Percentiles rank a stretch among this genome's conserved stretches.
These are phyloP conservation scores for Flammula alnicola DNA, from an alignment of 1,284 basidiomycete genomes.

Conservation along the genomic window DNA sequence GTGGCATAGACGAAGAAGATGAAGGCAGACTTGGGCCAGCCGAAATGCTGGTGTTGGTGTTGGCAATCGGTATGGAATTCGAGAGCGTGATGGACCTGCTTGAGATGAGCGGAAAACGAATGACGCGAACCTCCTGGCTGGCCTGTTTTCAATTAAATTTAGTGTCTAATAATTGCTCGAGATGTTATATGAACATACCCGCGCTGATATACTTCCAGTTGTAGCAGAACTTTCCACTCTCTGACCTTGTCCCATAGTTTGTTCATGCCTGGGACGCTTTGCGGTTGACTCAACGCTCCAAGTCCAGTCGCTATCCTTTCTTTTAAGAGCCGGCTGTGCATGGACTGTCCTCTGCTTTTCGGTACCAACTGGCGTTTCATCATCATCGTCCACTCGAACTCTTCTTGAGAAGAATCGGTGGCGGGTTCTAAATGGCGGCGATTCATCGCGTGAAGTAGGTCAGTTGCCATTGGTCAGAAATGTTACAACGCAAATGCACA, in stretches of 20 bases:
- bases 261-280: conserved; percentile 11
- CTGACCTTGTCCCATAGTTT: neutral
- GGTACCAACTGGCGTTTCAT: no score
- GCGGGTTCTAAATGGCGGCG: conserved; percentile 1
- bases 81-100: conserved; percentile 1
- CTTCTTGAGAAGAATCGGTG: conserved; percentile 7
- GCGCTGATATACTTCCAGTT: conserved; percentile 8
- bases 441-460: no score
- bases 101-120: neutral
- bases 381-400: neutral
- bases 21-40: neutral
- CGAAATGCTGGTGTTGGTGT: neutral
- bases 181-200: conserved; percentile 1
- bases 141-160: neutral
- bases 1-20: neutral
- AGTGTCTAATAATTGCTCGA: neutral
- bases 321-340: conserved; percentile 4
- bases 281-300: neutral
- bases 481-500: no score
- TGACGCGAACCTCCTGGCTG: neutral
- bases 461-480: neutral
- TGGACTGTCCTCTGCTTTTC: neutral
- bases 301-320: conserved; percentile 12
- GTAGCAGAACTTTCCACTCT: neutral
- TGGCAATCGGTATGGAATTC: neutral